These are phyloP conservation scores for Beauveria medogensis DNA, from an alignment of 2,329 filamentous ascomycete species.

Conservation along the genomic window DNA sequence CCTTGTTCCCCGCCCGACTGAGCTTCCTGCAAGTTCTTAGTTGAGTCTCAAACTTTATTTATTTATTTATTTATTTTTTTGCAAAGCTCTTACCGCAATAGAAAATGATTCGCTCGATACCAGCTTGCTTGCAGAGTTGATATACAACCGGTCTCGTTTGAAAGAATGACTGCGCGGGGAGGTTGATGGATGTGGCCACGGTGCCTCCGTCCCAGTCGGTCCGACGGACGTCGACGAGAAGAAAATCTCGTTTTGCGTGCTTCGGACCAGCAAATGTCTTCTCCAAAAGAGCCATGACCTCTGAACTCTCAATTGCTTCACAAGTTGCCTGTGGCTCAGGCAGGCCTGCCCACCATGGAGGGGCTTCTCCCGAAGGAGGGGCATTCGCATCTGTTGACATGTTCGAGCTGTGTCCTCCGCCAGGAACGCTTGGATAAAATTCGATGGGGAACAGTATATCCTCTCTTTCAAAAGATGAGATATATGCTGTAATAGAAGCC, in stretches of 20 bases:
- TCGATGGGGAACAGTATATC: background rate
- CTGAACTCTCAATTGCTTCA: conserved; percentile 29
- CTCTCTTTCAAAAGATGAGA: background rate
- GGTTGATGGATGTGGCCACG: conserved; percentile 48
- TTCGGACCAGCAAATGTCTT: conserved; percentile 22
- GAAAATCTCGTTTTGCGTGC: conserved; percentile 26
- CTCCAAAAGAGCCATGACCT: conserved; percentile 34
- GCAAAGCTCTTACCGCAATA: conserved; percentile 39
- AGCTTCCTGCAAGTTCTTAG: conserved; percentile 34
- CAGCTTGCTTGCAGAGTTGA: conserved; percentile 41
- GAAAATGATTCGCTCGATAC: conserved; percentile 41
- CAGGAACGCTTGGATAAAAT: background rate
- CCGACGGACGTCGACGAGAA: conserved; percentile 46
- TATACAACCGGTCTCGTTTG: conserved; percentile 40
- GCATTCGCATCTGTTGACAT: conserved; percentile 3
- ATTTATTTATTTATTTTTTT: too few species aligned
- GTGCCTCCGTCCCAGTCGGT: conserved; percentile 52
- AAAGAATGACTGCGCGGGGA: conserved; percentile 48
- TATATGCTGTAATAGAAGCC: background rate
- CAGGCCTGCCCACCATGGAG: conserved; percentile 33
- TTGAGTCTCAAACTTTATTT: background rate
- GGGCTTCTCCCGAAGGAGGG: conserved; percentile 13
- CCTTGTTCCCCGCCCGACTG: conserved; percentile 40
- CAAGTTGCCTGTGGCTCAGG: conserved; percentile 34
- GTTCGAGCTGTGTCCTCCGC: background rate